These are phyloP conservation scores for Infundibulicybe gibba DNA, from an alignment of 768 basidiomycete species.

Conservation along the genomic window DNA sequence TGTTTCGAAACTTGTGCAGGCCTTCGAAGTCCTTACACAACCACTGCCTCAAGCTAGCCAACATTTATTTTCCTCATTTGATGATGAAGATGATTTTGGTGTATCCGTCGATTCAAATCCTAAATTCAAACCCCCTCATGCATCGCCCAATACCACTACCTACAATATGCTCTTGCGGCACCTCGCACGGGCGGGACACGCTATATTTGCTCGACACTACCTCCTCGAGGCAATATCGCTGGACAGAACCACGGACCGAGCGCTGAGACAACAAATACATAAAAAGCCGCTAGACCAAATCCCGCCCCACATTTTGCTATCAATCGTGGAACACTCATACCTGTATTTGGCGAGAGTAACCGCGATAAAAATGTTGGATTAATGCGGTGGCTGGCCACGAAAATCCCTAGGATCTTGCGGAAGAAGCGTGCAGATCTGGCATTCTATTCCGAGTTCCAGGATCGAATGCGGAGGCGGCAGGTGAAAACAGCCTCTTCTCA, in stretches of 20 bases:
- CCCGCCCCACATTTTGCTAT: conserved; percentile 50
- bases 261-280: conserved; percentile 25
- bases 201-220: conserved; percentile 64
- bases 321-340: conserved; percentile 51
- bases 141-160: conserved; percentile 63
- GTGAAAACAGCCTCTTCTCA: conserved; percentile 12
- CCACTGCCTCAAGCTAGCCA: conserved; percentile 55
- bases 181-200: conserved; percentile 42
- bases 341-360: conserved; percentile 58
- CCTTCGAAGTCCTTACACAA: conserved; percentile 76
- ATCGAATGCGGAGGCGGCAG: conserved; percentile 14
- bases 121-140: conserved; percentile 35
- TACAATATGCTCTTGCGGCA: conserved; percentile 61
- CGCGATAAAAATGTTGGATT: conserved; percentile 54
- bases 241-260: conserved; percentile 33
- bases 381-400: conserved; percentile 55
- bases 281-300: conserved; percentile 28
- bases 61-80: conserved; percentile 51
- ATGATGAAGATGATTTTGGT: conserved; percentile 66
- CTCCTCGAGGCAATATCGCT: conserved; percentile 46
- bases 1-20: conserved; percentile 64
- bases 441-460: conserved; percentile 33
- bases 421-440: conserved; percentile 46
- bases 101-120: conserved; percentile 28
- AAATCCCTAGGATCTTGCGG: conserved; percentile 39